Percentiles rank a stretch among this genome's conserved stretches.
These are phyloP conservation scores for Komagataea norvegica DNA, from an alignment of 1,139 yeast species.

Conservation along the genomic window DNA sequence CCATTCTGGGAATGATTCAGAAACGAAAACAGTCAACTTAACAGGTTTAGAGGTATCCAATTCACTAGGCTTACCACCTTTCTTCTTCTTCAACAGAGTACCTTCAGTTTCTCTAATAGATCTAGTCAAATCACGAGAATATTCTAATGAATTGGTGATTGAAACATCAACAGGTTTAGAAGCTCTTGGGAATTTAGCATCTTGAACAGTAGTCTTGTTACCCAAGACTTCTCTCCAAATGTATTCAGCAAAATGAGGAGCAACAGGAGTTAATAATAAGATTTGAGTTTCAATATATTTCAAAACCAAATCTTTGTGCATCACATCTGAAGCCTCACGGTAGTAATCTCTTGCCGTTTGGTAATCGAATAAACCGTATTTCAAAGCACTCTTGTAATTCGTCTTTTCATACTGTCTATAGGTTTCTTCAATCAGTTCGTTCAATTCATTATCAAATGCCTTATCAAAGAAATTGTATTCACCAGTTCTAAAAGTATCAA, in stretches of 20 bases:
- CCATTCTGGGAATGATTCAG: slow-evolving; percentile 93
- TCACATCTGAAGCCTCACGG: slow-evolving; percentile 68
- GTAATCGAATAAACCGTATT: slow-evolving; percentile 87
- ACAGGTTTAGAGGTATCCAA: slow-evolving; percentile 74
- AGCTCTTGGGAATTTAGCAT: slow-evolving; percentile 74
- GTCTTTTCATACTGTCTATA: slow-evolving; percentile 66
- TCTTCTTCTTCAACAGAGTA: slow-evolving; percentile 82
- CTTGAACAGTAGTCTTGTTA: slow-evolving; percentile 58
- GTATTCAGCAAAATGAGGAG: slow-evolving; percentile 94
- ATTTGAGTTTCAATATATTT: slow-evolving; percentile 85
- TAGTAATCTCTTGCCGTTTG: slow-evolving; percentile 95
- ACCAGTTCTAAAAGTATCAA: slow-evolving; percentile 64
- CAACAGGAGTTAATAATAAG: slow-evolving; percentile 81
- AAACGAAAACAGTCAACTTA: slow-evolving; percentile 64
- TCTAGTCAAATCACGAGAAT: slow-evolving; percentile 74
- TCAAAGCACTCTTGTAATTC: slow-evolving; percentile 83
- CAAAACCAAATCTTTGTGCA: slow-evolving; percentile 80
- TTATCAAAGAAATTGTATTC: slow-evolving; percentile 68
- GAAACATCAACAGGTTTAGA: slow-evolving; percentile 58
- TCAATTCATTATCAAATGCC: slow-evolving; percentile 94
- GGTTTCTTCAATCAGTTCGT: slow-evolving; percentile 68
- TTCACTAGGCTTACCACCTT: slow-evolving; percentile 64
- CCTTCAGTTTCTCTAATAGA: slow-evolving; percentile 92
- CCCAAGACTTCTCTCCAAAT: slow-evolving; percentile 79
- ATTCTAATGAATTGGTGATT: slow-evolving; percentile 63